Percentiles rank a stretch among this genome's conserved stretches.
Conservation (phyloP, 140 eudicot species). For the Oenanthe javanica region DNA sequence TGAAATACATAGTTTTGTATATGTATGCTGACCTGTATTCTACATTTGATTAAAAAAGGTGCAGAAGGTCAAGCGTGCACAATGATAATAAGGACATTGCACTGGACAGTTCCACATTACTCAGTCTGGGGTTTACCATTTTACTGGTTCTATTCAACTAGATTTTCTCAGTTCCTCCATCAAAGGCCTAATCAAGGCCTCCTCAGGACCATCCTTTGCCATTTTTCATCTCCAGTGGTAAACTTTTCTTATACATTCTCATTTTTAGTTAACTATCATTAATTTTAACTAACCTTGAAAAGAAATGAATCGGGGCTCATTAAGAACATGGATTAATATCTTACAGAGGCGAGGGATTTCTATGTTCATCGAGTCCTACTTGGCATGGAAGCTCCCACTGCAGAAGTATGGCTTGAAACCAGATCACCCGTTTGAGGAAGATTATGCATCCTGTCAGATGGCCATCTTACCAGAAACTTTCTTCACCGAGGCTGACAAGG, state of each 20-base stretch:
- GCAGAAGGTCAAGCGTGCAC: constrained; percentile 70
- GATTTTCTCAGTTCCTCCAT: constrained; percentile 85
- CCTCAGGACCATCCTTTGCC: constrained; percentile 50
- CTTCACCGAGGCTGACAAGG: constrained; percentile 74
- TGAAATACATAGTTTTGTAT: neutral
- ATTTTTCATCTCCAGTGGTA: constrained; percentile 70
- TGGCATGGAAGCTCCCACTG: constrained; percentile 76
- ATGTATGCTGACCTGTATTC: neutral
- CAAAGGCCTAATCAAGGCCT: constrained; percentile 79
- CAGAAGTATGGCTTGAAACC: constrained; percentile 82
- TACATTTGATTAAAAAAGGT: constrained; percentile 23
- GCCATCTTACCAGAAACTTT: constrained; percentile 81
- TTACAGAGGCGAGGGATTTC: constrained; percentile 58
- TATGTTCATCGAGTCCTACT: constrained; percentile 69
- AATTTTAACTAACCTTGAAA: too few relatives aligned
- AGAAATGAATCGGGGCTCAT: neutral
- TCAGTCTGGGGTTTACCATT: constrained; percentile 95
- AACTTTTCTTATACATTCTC: neutral
- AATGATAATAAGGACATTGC: constrained; percentile 81
- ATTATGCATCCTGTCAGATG: constrained; percentile 93
- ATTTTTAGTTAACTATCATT: neutral
- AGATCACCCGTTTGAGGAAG: constrained; percentile 92
- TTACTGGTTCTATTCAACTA: constrained; percentile 83
- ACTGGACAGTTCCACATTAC: constrained; percentile 97
- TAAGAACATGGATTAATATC: neutral